Percentiles rank a stretch among this genome's conserved stretches.
Evolutionary conservation across 257 asterid species (phyloP).

Genomic region (Solanum pinnatisectum): DNA sequence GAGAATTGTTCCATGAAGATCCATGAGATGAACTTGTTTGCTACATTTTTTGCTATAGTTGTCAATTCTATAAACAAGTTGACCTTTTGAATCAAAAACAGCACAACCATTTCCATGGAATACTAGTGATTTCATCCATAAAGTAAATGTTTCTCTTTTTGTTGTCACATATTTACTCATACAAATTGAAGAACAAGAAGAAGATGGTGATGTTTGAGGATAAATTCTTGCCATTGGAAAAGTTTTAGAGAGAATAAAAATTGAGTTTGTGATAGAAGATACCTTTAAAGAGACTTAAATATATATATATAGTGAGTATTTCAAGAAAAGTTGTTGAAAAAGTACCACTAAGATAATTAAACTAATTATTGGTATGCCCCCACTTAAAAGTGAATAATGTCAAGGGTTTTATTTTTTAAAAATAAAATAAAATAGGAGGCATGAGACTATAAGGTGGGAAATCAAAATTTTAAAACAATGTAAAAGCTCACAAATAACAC

Average conservation of each 20-base stretch:
- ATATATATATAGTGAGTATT: not conserved
- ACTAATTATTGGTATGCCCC: not conserved
- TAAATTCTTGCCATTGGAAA: constrained; percentile 53
- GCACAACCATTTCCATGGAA: constrained; percentile 56
- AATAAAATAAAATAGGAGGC: not conserved
- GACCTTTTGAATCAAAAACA: constrained; percentile 39
- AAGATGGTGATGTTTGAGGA: constrained; percentile 19
- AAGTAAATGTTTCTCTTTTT: constrained; percentile 35
- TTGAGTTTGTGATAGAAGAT: not conserved
- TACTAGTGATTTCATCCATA: constrained; percentile 73
- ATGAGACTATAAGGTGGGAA: too few relatives aligned
- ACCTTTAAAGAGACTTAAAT: not conserved
- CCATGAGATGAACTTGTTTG: constrained; percentile 49
- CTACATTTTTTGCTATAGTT: constrained; percentile 36
- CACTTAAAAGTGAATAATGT: not conserved
- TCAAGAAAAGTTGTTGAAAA: not conserved
- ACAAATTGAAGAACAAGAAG: not conserved
- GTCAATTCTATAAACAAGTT: constrained; percentile 45
- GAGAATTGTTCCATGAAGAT: constrained; percentile 35
- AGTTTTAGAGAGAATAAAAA: not conserved
- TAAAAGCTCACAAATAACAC: too few relatives aligned
- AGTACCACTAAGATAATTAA: not conserved
- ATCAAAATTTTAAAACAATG: too few relatives aligned
- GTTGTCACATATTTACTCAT: constrained; percentile 11
- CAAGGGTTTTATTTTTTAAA: not conserved